These are phyloP conservation scores for Neoboletus brunneissimus DNA, from an alignment of 768 basidiomycete species.

Conservation along the genomic window DNA sequence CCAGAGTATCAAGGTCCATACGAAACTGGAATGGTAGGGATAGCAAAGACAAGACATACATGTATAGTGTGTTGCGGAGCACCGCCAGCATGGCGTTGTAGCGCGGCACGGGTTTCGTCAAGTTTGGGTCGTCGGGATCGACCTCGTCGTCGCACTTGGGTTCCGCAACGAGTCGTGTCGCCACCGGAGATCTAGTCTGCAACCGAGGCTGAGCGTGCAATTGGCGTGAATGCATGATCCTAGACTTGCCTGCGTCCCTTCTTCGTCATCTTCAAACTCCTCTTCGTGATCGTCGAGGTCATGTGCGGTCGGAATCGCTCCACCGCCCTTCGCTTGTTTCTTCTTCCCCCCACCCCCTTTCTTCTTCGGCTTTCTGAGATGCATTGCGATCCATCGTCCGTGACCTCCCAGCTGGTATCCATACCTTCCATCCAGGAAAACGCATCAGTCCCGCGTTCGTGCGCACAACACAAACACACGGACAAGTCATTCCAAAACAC, in stretches of 20 bases:
- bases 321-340: conserved; percentile 28
- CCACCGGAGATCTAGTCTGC: background rate
- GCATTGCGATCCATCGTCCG: conserved; percentile 76
- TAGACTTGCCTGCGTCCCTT: conserved; percentile 10
- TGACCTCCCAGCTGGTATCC: conserved; percentile 74
- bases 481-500: conserved; percentile 84
- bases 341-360: conserved; percentile 42
- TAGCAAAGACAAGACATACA: conserved; percentile 45
- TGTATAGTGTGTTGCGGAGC: conserved; percentile 78
- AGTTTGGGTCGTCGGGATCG: conserved; percentile 63
- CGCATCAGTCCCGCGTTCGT: background rate
- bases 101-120: conserved; percentile 63
- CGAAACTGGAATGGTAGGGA: background rate
- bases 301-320: background rate
- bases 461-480: background rate
- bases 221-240: background rate
- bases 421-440: conserved; percentile 46
- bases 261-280: conserved; percentile 17
- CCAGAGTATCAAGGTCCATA: background rate
- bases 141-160: conserved; percentile 31
- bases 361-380: conserved; percentile 63
- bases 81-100: conserved; percentile 91
- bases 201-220: background rate
- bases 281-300: conserved; percentile 5
- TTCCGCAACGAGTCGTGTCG: background rate